Base-by-base conservation (phyloP, 805 yeast genomes). In the Soucietia sequanensis region DNA sequence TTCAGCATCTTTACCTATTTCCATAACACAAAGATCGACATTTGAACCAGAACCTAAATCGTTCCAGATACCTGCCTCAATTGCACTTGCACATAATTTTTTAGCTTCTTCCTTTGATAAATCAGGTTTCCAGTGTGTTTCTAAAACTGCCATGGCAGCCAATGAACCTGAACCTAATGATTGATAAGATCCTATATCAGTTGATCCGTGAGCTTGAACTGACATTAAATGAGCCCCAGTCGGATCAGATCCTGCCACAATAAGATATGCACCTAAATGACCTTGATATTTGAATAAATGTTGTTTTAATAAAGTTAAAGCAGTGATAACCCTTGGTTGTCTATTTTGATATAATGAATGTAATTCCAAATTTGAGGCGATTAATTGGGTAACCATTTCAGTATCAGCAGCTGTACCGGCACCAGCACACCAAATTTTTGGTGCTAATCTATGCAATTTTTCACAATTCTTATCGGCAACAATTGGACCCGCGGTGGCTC, bases 371-470 rank as follows among this genome's bases (percentile, higher is more conserved):
- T 91, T 90, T 24, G 96, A 86, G 23, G 88, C 79, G 48, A 89
- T 89, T 55, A 93, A 72, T 61, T 89, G 96, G 4, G 99, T 93
- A 25, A 93, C 98, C 80, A 89, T 88, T 61, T 93, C 98, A 9
- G 97, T 93, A 60, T 93, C 99, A 6, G 99, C 98, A 20, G 99
- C 99, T n/a, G 99, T 93, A 62, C 99, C 99, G 3, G 99, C 99
- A 54, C 99, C 99, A 34, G 99, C 99, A 80, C 99, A 91, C 97
- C 97, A 91, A 58, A 90, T 89, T 54, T 75, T 77, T 7, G 97
- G 96, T 5, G 96, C 76, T 46, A 90, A 73, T 48, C 95, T 70
- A 65, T 91, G 97, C 46, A 93, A 72, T 65, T 91, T 91, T 56
- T 89, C 96, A 73, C 97, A 90, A 69, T 93, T 93, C 71, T 93